Conservation (phyloP, 345 rosid species). For the Kernera saxatilis region DNA sequence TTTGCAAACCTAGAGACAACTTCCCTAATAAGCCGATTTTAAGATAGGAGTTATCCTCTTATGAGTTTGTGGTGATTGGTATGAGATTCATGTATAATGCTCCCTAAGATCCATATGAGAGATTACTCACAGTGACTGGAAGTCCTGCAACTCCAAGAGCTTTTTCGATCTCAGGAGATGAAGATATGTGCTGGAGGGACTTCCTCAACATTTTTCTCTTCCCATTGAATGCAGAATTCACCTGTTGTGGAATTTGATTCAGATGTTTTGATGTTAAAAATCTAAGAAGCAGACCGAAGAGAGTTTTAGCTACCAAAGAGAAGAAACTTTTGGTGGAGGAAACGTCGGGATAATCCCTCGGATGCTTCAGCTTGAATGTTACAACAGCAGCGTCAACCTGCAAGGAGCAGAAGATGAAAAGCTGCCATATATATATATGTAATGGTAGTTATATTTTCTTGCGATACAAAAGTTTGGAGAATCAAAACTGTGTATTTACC, state of each 20-base stretch:
- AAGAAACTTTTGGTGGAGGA: conserved; percentile 73
- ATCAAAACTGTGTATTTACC: conserved; percentile 33
- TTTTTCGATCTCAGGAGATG: conserved; percentile 65
- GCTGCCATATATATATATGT: not conserved
- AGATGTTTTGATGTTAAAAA: conserved; percentile 6
- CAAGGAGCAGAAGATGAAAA: conserved; percentile 9
- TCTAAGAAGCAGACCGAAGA: not conserved
- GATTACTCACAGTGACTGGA: conserved; percentile 52
- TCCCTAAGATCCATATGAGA: not conserved
- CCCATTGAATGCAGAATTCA: conserved; percentile 85
- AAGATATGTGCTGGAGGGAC: conserved; percentile 65
- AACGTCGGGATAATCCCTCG: conserved; percentile 72
- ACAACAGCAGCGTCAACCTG: conserved; percentile 97
- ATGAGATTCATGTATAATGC: not conserved
- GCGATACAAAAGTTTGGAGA: conserved; percentile 2
- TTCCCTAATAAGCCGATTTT: not conserved
- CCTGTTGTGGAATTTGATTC: conserved; percentile 36
- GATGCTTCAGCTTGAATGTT: conserved; percentile 68
- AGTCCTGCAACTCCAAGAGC: conserved; percentile 64
- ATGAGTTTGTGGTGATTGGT: not conserved
- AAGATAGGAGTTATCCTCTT: not conserved
- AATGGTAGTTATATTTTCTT: not conserved
- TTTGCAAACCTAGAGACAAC: not conserved
- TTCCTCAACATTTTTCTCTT: conserved; percentile 81
- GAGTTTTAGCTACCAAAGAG: conserved; percentile 55